These are phyloP conservation scores for Alloteropsis angusta DNA, from an alignment of 202 grass and related monocot species.

Conservation along the genomic window DNA sequence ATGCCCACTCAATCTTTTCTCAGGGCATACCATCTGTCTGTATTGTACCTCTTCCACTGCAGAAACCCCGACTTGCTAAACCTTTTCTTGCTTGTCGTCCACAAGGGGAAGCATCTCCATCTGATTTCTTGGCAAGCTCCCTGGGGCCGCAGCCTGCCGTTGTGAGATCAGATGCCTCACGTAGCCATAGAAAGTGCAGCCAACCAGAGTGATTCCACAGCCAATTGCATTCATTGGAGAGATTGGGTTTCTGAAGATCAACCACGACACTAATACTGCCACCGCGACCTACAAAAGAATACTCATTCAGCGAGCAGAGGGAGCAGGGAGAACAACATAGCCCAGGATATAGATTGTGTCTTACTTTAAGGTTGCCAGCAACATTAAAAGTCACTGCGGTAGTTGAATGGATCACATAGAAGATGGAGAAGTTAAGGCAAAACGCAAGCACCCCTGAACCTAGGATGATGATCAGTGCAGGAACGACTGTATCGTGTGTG, in stretches of 20 bases:
- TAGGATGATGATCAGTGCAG: conserved; percentile 53
- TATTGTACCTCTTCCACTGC: conserved; percentile 3
- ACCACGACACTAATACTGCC: conserved; percentile 76
- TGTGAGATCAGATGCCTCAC: conserved; percentile 73
- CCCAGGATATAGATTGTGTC: conserved; percentile 1
- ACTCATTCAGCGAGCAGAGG: background rate
- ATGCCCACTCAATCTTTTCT: background rate
- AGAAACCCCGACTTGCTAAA: conserved; percentile 29
- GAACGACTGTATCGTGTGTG: conserved; percentile 38
- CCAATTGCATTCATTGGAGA: conserved; percentile 81
- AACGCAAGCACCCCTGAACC: conserved; percentile 62
- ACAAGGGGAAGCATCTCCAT: conserved; percentile 92
- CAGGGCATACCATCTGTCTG: background rate
- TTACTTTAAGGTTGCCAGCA: conserved; percentile 82
- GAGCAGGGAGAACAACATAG: background rate
- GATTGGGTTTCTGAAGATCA: conserved; percentile 91
- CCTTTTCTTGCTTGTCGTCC: conserved; percentile 66
- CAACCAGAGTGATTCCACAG: conserved; percentile 71
- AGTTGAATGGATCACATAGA: conserved; percentile 76
- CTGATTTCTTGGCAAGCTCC: conserved; percentile 29
- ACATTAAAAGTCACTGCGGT: conserved; percentile 78
- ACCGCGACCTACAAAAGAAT: conserved; percentile 61
- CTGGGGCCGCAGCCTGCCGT: conserved; percentile 32
- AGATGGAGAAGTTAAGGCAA: conserved; percentile 79
- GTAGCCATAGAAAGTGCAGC: conserved; percentile 96